Conservation (phyloP, 2,329 filamentous ascomycete genomes). For the Colletotrichum truncatum region DNA sequence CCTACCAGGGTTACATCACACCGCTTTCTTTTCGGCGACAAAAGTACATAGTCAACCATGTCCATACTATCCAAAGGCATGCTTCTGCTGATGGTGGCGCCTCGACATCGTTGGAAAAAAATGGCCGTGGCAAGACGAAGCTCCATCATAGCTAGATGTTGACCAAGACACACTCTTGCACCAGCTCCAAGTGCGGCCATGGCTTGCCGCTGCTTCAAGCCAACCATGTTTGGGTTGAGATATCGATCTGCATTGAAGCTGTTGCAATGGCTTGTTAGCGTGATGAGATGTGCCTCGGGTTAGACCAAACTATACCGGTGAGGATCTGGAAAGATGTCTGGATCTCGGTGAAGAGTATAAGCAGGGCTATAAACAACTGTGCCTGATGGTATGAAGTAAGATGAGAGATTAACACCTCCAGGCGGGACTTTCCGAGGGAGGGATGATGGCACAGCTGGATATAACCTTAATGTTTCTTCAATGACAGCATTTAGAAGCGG, state of each 20-base stretch:
- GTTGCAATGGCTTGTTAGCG: not conserved
- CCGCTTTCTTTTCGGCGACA: conserved; percentile 40
- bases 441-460: conserved; percentile 47
- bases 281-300: fast-evolving
- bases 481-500: conserved; percentile 53
- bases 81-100: conserved; percentile 39
- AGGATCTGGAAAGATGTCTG: conserved; percentile 50
- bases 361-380: conserved; percentile 50
- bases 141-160: conserved; percentile 67
- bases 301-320: conserved; percentile 32
- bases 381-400: conserved; percentile 49
- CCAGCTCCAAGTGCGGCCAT: conserved; percentile 64
- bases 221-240: conserved; percentile 22
- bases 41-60: conserved; percentile 41
- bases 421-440: conserved; percentile 51
- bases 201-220: conserved; percentile 51
- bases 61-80: conserved; percentile 48
- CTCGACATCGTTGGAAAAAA: conserved; percentile 59
- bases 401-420: conserved; percentile 47
- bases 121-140: conserved; percentile 58
- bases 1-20: conserved; percentile 35
- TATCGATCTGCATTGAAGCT: conserved; percentile 4
- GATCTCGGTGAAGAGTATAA: conserved; percentile 57
- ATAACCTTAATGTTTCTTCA: conserved; percentile 54
- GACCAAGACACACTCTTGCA: conserved; percentile 57